These are phyloP conservation scores for Sarocladiaceae sp. DNA, from an alignment of 2,329 filamentous ascomycete genomes.

Conservation along the genomic window DNA sequence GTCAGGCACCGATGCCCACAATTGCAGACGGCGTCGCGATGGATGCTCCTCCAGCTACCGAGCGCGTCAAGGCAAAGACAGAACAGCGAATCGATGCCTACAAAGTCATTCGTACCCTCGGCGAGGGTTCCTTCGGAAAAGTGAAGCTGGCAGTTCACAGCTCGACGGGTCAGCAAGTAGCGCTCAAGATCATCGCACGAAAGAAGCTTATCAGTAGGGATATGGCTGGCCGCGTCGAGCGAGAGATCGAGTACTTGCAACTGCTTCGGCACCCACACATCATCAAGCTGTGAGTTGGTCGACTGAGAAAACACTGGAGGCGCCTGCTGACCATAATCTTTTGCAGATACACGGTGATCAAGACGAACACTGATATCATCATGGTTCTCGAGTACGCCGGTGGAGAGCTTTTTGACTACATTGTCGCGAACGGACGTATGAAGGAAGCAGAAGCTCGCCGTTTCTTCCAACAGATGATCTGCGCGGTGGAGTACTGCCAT, in stretches of 20 bases:
- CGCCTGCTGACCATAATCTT: slow-evolving; percentile 11
- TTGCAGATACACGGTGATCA: slow-evolving; percentile 87
- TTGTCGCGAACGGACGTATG: slow-evolving; percentile 90
- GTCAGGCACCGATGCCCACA: slow-evolving; percentile 19
- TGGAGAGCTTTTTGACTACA: slow-evolving; percentile 95
- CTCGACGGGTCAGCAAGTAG: slow-evolving; percentile 90
- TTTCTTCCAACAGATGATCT: slow-evolving; percentile 99
- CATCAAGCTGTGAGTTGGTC: slow-evolving; percentile 80
- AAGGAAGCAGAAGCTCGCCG: slow-evolving; percentile 88
- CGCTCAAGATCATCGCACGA: slow-evolving; percentile 94
- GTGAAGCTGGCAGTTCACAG: slow-evolving; percentile 95
- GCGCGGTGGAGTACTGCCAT: slow-evolving; percentile 98
- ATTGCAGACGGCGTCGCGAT: slow-evolving; percentile 28
- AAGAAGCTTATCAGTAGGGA: slow-evolving; percentile 95
- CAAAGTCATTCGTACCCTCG: slow-evolving; percentile 82
- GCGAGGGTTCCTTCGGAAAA: slow-evolving; percentile 97
- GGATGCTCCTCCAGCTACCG: slow-evolving; percentile 27
- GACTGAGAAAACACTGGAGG: not conserved
- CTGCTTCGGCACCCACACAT: slow-evolving; percentile 95
- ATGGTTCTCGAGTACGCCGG: slow-evolving; percentile 99
- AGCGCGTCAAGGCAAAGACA: slow-evolving; percentile 48
- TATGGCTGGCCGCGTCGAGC: slow-evolving; percentile 95
- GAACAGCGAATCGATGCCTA: slow-evolving; percentile 91
- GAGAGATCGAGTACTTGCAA: slow-evolving; percentile 97
- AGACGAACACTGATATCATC: slow-evolving; percentile 89